Evolutionary conservation across 2,329 filamentous ascomycete genomes (phyloP), one percentile per base, ranked within the genome.

Genomic region (Fonsecaea nubica): DNA sequence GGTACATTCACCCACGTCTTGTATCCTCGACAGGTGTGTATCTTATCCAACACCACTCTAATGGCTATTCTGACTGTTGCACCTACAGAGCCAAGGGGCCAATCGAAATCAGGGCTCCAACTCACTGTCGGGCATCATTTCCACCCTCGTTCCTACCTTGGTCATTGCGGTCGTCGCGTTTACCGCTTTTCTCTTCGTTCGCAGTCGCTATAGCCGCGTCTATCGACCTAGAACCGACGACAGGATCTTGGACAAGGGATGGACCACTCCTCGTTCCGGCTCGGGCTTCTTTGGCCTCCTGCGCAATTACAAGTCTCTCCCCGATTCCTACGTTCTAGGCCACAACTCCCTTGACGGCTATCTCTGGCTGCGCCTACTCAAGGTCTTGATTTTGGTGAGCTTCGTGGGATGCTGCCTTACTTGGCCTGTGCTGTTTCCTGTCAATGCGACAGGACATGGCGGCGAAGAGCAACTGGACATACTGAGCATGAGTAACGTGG

Each of bases 281-380:
- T 42, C 58, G 12, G 63, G 66, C 65, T 71, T 73, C 58, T 68
- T 73, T 30, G 60, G 57, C 35, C 64, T 68, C 30, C 45, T 72
- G 10, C 60, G 58, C 32, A 70, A 82, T 0, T 86, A 87, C 73
- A 78, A 82, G 61, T 80, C 80, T 52, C 82, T 88, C 9, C 82
- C 85, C 5, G 93, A 98, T 76, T 87, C 88, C 25, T 91, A 92
- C 75, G 87, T 93, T n/a, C 87, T 98, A 7, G 91, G 95, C 73
- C 92, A 96, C 80, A 92, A 93, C 71, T 96, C 93, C 0, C 86
- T 98, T 60, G 94, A 98, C 77, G 91, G 91, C 30, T 98, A 93
- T 79, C 89, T 98, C 53, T 97, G 96, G 78, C 84, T 98, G 30
- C 92, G 94, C 25, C 96, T 94, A 73, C 81, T 98, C 69, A 90